Percentiles rank a stretch among this genome's conserved stretches.
Evolutionary conservation across 2,329 filamentous ascomycete genomes (phyloP).

Genomic region (Ilyonectria robusta): DNA sequence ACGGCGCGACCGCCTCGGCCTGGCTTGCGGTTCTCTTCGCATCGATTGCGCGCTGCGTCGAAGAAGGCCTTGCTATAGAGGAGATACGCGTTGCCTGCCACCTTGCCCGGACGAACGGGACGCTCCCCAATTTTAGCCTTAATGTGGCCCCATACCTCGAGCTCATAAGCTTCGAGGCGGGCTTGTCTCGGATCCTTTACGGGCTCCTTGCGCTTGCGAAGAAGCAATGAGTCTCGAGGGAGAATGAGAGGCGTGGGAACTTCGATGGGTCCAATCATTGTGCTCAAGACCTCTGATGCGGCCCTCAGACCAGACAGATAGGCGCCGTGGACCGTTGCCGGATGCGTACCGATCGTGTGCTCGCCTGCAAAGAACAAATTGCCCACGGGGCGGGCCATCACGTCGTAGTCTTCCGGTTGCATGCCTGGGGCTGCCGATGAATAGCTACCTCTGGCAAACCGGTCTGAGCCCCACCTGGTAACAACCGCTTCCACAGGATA

Average conservation of each 20-base stretch:
- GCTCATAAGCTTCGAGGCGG: slow-evolving; percentile 70
- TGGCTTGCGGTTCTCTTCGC: slow-evolving; percentile 74
- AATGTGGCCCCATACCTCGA: slow-evolving; percentile 67
- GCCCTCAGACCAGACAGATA: slow-evolving; percentile 94
- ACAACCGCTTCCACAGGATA: slow-evolving; percentile 88
- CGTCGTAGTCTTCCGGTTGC: slow-evolving; percentile 88
- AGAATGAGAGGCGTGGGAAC: slow-evolving; percentile 83
- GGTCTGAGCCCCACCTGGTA: slow-evolving; percentile 92
- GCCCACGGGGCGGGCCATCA: slow-evolving; percentile 87
- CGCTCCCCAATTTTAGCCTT: slow-evolving; percentile 77
- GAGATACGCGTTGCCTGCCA: slow-evolving; percentile 87
- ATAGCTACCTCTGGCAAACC: slow-evolving; percentile 94
- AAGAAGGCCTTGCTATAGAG: slow-evolving; percentile 87
- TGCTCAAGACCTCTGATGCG: slow-evolving; percentile 86
- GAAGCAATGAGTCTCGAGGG: slow-evolving; percentile 67
- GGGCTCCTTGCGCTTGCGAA: slow-evolving; percentile 69
- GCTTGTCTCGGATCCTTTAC: slow-evolving; percentile 65
- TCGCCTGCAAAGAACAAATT: slow-evolving; percentile 97
- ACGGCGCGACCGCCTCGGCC: slow-evolving; percentile 73
- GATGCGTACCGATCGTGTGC: slow-evolving; percentile 95
- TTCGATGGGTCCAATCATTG: slow-evolving; percentile 84
- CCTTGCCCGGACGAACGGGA: slow-evolving; percentile 79
- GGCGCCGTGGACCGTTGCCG: slow-evolving; percentile 96
- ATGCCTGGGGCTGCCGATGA: slow-evolving; percentile 92
- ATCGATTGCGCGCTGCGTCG: slow-evolving; percentile 71